phyloP scores from a whole-genome alignment of 441 rosid species.

The Francoa sonchifolia region DNA sequence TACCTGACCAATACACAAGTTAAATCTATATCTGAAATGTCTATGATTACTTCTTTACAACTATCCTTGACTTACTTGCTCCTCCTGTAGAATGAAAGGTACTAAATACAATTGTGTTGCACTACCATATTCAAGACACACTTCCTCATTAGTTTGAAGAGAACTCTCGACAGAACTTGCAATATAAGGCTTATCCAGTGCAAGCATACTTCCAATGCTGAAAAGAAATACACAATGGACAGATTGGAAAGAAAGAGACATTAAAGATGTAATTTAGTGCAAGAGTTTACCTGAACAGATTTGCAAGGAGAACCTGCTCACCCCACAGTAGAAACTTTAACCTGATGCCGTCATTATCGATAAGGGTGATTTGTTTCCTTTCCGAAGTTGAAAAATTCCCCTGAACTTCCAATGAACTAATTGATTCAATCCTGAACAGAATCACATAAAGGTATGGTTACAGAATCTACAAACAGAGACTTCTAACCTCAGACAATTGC shows the following conservation, averaged over 20 bases:
- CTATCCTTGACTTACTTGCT: constrained; percentile 35
- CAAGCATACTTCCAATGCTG: constrained; percentile 84
- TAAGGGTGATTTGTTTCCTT: constrained; percentile 55
- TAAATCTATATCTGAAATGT: constrained; percentile 11
- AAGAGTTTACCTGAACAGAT: constrained; percentile 66
- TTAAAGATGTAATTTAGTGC: constrained; percentile 10
- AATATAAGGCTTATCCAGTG: constrained; percentile 76
- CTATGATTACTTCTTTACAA: not conserved
- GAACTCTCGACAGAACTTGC: constrained; percentile 46
- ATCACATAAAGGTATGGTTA: constrained; percentile 7
- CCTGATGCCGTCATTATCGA: constrained; percentile 57
- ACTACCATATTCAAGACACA: constrained; percentile 89
- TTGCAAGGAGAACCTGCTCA: constrained; percentile 66
- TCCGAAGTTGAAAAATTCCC: constrained; percentile 37
- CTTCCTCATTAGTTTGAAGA: constrained; percentile 37
- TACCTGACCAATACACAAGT: constrained; percentile 36
- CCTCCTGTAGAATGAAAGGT: constrained; percentile 73
- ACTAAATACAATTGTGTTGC: constrained; percentile 78
- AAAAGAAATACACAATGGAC: constrained; percentile 11
- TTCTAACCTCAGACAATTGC: not conserved
- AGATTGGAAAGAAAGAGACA: constrained; percentile 4
- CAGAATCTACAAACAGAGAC: not conserved
- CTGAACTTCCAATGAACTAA: constrained; percentile 57
- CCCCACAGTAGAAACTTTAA: constrained; percentile 81
- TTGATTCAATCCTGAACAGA: constrained; percentile 67